Evolutionary conservation across 1,284 basidiomycete genomes (phyloP), one percentile per base, ranked within the genome.

Genomic region (Ustilago shanxiensis): DNA sequence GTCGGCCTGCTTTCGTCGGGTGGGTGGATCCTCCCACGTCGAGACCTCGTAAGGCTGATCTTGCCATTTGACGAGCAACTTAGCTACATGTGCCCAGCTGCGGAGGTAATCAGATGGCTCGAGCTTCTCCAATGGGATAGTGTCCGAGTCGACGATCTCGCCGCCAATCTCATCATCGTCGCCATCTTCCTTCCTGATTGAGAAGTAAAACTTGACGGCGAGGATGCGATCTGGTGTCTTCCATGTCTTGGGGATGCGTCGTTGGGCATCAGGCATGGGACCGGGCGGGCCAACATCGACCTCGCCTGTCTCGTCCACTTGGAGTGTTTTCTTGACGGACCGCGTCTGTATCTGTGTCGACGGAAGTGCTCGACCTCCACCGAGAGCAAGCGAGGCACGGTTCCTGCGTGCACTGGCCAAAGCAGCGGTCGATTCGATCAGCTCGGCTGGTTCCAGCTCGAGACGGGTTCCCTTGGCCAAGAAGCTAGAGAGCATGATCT

Each of bases 21-120:
- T 93, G 1, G 94, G 94, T 11, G 93, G 91, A 86, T 95, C 63
- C 37, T 81, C 95, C 93, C 93, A 95, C 10, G 92, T 92, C n/a
- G 94, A 91, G 87, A 95, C 91, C 35, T 95, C 93, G 77, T 98
- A 97, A 29, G 92, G 91, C 49, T 96, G 88, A 77, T 95, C 94
- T 39, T 91, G 89, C 94, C 95, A 98, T 86, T 97, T 98, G 77
- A 94, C 50, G 28, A 79, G 56, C 29, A 77, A 26, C 56, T 71
- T 68, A 11, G 79, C 64, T 3, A 64, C 51, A 35, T 73, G 73
- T 22, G 26, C 39, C 67, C 72, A 69, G 63, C 68, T 78, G 31
- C 70, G 66, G 16, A 66, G 52, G 22, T 64, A 59, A 51, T 68
- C 63, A 20, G 59, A 60, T 14, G 71, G 67, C 31, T 72, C 62